Evolutionary conservation across 2,329 filamentous ascomycete genomes (phyloP).

Genomic region (Colletotrichum phormii): DNA sequence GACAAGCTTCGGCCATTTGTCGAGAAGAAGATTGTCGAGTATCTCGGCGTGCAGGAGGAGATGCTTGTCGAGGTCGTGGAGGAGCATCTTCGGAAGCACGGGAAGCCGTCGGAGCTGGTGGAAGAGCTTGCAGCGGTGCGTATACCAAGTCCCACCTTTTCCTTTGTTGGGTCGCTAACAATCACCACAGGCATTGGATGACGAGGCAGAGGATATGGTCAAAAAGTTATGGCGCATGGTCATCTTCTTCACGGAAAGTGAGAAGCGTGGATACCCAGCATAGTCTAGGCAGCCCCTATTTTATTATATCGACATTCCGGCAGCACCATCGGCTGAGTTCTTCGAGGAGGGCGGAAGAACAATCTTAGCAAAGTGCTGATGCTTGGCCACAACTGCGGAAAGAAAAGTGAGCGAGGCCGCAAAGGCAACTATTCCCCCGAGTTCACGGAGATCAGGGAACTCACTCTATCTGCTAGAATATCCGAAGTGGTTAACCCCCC

Average conservation of each 20-base stretch:
- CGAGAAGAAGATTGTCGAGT: constrained; percentile 98
- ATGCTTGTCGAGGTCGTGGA: constrained; percentile 94
- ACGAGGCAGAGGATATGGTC: constrained; percentile 92
- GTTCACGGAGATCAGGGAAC: constrained; percentile 14
- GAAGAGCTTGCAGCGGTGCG: constrained; percentile 86
- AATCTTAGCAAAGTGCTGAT: not conserved
- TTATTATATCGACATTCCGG: constrained; percentile 27
- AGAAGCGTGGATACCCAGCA: constrained; percentile 86
- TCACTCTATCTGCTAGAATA: constrained; percentile 2
- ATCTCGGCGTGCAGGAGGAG: constrained; percentile 95
- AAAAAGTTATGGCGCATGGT: constrained; percentile 99
- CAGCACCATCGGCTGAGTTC: not conserved
- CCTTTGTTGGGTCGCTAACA: constrained; percentile 43
- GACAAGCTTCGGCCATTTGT: constrained; percentile 95
- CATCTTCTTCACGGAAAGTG: constrained; percentile 96
- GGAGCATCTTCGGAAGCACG: constrained; percentile 82
- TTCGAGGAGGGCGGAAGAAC: not conserved
- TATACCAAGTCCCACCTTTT: constrained; percentile 39
- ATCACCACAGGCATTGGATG: constrained; percentile 79
- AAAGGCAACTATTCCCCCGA: constrained; percentile 5
- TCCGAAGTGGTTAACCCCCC: not conserved
- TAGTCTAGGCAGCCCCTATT: constrained; percentile 48
- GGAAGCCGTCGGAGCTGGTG: constrained; percentile 81
- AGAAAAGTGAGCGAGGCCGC: constrained; percentile 13
- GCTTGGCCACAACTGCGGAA: not conserved